phyloP scores from a whole-genome alignment of 495 filamentous ascomycete species.

The Penicillium crystallinum region DNA sequence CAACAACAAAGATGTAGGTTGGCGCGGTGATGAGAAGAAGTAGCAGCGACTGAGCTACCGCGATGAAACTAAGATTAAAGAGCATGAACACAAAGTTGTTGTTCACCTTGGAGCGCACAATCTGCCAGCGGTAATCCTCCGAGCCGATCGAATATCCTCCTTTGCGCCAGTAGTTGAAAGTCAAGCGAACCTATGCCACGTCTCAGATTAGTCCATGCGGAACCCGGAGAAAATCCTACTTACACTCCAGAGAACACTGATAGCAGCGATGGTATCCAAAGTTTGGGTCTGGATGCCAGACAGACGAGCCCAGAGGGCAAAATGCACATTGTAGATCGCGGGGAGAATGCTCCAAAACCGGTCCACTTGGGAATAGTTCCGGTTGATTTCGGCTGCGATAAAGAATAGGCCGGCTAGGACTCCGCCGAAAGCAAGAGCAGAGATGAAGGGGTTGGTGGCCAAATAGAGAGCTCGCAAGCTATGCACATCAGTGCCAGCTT shows the following conservation, averaged over 20 bases:
- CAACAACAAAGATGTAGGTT: constrained; percentile 71
- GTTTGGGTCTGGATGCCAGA: constrained; percentile 64
- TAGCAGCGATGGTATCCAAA: constrained; percentile 67
- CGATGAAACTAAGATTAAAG: constrained; percentile 86
- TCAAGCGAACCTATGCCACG: constrained; percentile 59
- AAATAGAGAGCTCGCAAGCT: constrained; percentile 66
- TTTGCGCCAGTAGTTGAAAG: constrained; percentile 96
- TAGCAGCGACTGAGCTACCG: constrained; percentile 71
- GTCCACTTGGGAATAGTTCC: constrained; percentile 94
- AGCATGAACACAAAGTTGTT: constrained; percentile 62
- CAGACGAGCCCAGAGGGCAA: constrained; percentile 69
- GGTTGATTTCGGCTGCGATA: constrained; percentile 72
- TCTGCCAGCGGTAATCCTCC: constrained; percentile 90
- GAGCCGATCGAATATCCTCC: constrained; percentile 83
- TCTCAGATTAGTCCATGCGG: constrained; percentile 5
- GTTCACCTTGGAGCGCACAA: constrained; percentile 47
- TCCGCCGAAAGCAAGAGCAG: constrained; percentile 66
- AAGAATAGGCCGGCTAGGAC: constrained; percentile 64
- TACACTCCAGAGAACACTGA: constrained; percentile 78
- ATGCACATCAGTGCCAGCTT: constrained; percentile 49
- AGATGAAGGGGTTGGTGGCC: constrained; percentile 80
- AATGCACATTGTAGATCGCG: constrained; percentile 84
- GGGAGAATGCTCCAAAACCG: constrained; percentile 87
- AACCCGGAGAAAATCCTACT: constrained; percentile 23
- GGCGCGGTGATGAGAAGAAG: constrained; percentile 67